Evolutionary conservation across 2,329 filamentous ascomycete species (phyloP), one percentile per base, ranked within the genome.

Genomic region (Apiospora kogelbergensis): DNA sequence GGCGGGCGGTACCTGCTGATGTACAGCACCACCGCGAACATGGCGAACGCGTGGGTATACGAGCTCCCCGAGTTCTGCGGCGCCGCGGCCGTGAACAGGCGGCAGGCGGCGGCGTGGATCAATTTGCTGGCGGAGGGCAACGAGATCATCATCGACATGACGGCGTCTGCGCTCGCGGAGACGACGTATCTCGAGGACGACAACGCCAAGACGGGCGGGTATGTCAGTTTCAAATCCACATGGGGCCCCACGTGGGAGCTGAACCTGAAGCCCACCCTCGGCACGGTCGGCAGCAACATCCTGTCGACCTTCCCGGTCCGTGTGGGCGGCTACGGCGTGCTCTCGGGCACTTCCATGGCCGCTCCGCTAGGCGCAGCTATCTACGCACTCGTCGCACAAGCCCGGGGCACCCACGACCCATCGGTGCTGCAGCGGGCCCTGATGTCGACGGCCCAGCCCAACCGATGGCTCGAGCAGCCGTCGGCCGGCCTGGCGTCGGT

Each of bases 1-100:
- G 89, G 89, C 13, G 89, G 88, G 65, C 84, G 86, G 74, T 89
- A 90, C 71, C 78, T 91, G 67, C 78, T 91, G 72, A 80, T 89
- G 73, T 91, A 90, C 78, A 90, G 90, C 81, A 88, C 22, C 40
- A 42, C 40, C 11, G 40, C 15, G 40, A 15, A 15, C 13, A 42
- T 42, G 40, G 40, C 40, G 40, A 42, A 42, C 40, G 11, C 40
- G 40, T 42, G 40, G 40, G 17, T 42, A 10, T 42, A 42, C 11
- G 11, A 42, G 11, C 4, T 15, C 3, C 40, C 40, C 40, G 40
- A 42, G 40, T 42, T 42, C 40, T 13, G 11, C 40, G 40, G 40
- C 40, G 40, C 40, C 17, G 40, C 40, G 40, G 40, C 40, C 40
- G 40, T 42, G 40, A 42, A 42, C 40, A 10, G 40, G 2, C 40